Percentiles rank a stretch among this genome's conserved stretches.
phyloP scores from a whole-genome alignment of 805 yeast genomes.

The Yarrowia divulgata region DNA sequence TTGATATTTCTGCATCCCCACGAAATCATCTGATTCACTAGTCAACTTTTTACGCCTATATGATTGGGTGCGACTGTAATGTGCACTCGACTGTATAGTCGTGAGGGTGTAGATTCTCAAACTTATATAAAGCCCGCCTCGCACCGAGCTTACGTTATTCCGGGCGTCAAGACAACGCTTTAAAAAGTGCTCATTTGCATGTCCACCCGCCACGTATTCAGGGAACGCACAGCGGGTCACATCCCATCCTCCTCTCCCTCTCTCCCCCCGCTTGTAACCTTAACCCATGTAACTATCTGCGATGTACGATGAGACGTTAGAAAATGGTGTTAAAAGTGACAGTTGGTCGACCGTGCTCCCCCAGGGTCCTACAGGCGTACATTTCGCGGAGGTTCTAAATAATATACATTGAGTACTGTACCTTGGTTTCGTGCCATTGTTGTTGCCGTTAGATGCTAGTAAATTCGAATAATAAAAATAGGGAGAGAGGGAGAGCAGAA shows the following conservation, averaged over 20 bases:
- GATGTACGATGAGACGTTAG: slow-evolving; percentile 37
- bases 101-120: no score
- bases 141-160: neutral
- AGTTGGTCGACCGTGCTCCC: neutral
- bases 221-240: neutral
- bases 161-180: no score
- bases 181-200: neutral
- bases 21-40: no score
- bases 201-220: slow-evolving; percentile 12
- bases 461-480: neutral
- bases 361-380: neutral
- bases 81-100: no score
- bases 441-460: slow-evolving; percentile 20
- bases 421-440: neutral
- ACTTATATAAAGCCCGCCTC: neutral
- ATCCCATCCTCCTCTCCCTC: neutral
- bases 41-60: no score
- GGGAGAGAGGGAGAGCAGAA: no score
- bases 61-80: no score
- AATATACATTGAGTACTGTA: slow-evolving; percentile 13
- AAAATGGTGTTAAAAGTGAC: slow-evolving; percentile 6
- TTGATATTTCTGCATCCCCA: neutral
- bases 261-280: slow-evolving; percentile 29
- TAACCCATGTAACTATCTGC: slow-evolving; percentile 25
- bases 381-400: neutral